Conservation (phyloP, 768 basidiomycete genomes). For the Mycena rosella region DNA sequence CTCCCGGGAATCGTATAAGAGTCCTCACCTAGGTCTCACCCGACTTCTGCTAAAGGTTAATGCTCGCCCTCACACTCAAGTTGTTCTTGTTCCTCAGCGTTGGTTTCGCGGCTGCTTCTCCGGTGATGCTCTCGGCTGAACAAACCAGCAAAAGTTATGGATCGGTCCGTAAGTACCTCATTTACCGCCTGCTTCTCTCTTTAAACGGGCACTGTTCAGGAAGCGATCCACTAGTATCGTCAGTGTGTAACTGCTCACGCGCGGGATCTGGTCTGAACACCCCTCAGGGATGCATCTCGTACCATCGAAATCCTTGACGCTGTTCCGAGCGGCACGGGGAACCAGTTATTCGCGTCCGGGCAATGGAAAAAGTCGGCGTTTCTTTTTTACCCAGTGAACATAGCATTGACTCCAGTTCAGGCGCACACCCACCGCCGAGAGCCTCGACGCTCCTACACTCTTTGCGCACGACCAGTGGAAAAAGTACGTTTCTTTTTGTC, state of each 20-base stretch:
- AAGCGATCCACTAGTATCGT: slow-evolving; percentile 6
- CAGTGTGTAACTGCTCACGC: slow-evolving; percentile 7
- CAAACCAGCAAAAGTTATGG: background rate
- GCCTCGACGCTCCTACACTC: too few relatives aligned
- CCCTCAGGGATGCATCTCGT: slow-evolving; percentile 5
- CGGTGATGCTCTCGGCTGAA: slow-evolving; percentile 6
- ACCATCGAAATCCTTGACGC: background rate
- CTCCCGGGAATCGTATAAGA: slow-evolving; percentile 2
- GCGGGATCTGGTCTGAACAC: background rate
- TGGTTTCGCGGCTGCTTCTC: slow-evolving; percentile 13
- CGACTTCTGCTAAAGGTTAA: slow-evolving; percentile 7
- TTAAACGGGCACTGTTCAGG: background rate
- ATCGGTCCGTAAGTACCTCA: slow-evolving; percentile 1
- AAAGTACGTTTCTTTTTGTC: background rate
- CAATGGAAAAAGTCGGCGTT: slow-evolving; percentile 17
- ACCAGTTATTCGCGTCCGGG: slow-evolving; percentile 21
- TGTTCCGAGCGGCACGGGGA: background rate
- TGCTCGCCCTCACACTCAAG: background rate
- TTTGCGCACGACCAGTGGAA: too few relatives aligned
- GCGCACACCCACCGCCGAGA: slow-evolving; percentile 13
- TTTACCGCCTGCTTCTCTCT: background rate
- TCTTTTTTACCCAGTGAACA: background rate
- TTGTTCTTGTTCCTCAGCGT: slow-evolving; percentile 4
- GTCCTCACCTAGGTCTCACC: background rate
- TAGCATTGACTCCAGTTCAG: background rate